Evolutionary conservation across 768 basidiomycete genomes (phyloP), one percentile per base, ranked within the genome.

Genomic region (Rhodotorula kratochvilovae): DNA sequence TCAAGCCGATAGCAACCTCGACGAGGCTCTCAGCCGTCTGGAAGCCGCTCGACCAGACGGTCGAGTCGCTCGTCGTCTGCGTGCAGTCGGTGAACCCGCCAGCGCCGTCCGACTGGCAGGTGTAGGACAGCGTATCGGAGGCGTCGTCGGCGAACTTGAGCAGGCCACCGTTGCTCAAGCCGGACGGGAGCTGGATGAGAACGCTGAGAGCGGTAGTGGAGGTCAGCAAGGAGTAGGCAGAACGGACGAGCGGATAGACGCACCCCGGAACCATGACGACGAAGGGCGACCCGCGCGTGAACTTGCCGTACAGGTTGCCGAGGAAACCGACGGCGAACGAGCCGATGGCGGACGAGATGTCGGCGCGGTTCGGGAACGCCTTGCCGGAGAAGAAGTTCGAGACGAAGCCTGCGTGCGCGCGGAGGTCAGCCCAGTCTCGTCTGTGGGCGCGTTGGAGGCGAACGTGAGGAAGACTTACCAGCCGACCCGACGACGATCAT

Each of bases 141-240:
- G 76, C 75, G 54, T 84, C 81, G 51, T 84, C 83, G 19, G 86
- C 87, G 76, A 88, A 90, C 70, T 85, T 86, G 71, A 93, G 84
- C 13, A 92, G 85, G 42, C 91, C 91, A 19, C 89, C 90, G 55
- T 86, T 89, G 15, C 88, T 86, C 19, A 92, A 84, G 50, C 90
- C 91, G 15, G 89, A 89, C 0, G 90, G 91, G 2, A 92, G 84
- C 81, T 92, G 91, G 82, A 92, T 89, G 25, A 92, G 83, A 59
- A 92, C 89, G 33, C 74, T 65, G 66, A 25, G 23, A 56, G 33
- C 1, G 53, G 13, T 17, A 29, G 16, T 2, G 76, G 76, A 39
- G 74, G 78, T 59, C 69, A 71, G 46, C 4, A 19, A 58, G 15
- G 25, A 1, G 23, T 33, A 29, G 39, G 43, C 29, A 19, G 33